Base-by-base conservation (phyloP, 352 stramenopile genomes). In the Phytophthora pisi region DNA sequence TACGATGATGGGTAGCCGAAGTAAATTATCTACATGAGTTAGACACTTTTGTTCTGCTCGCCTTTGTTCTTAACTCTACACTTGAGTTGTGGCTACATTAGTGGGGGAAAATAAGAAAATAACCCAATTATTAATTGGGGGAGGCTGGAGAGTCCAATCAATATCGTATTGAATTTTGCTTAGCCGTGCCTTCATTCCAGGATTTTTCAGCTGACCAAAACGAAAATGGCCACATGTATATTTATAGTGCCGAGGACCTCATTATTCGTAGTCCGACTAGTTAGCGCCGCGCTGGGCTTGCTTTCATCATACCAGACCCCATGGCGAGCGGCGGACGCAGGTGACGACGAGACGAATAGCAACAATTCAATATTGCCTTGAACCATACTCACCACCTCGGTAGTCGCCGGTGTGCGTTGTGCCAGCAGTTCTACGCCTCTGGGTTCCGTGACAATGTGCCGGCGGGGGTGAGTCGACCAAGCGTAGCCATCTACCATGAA, bases 401-500 rank as follows among this genome's bases (percentile, higher is more conserved):
- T 31, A 84, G 77, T 16, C 75, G 78, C 3, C 65, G 71, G 18
- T 89, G 81, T 54, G 68, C 78, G 16, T 55, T 89, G 15, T 89
- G 81, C 49, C 76, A 78, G 28, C 78, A 86, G 34, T 60, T 61
- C 30, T 89, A 83, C 52, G 58, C 68, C 10, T 86, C 81, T 2
- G 81, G 78, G 3, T 62, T 87, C 9, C 74, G 74, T 36, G 78
- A 84, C 50, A 81, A 87, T 54, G 74, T 89, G 9, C 61, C 77
- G n/a, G 71, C 76, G 3, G 75, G 64, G 51, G 81, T 89, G 47
- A 11, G 74, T 72, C 4, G n/a, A 18, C 11, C 23, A 20, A 34
- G 13, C 11, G 7, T 24, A 47, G 42, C 42, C 16, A 6, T 50
- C 16, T 6, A 52, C 5, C 50, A 11, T 59, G 34, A 20, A 52